phyloP scores from a whole-genome alignment of 257 asterid species.

The Schizonepeta tenuifolia region DNA sequence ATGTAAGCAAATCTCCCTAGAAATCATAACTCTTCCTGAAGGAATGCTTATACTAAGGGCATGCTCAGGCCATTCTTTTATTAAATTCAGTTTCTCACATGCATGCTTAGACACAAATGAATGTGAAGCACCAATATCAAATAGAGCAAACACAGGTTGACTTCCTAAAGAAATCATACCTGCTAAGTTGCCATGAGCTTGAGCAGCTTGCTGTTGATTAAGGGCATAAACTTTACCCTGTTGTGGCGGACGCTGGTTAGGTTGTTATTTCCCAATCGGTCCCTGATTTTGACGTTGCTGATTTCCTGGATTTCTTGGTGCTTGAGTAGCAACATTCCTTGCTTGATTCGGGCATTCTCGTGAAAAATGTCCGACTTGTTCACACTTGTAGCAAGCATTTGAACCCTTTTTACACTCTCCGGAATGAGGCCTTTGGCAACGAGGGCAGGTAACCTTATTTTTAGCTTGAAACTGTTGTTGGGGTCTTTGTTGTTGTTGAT shows the following conservation, averaged over 20 bases:
- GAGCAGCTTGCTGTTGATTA: background rate
- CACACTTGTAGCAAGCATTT: background rate
- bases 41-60: background rate
- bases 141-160: background rate
- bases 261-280: background rate
- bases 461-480: background rate
- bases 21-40: background rate
- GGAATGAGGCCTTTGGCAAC: background rate
- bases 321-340: no score
- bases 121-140: no score
- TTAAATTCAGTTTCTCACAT: background rate
- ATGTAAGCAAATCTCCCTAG: background rate
- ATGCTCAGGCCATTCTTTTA: background rate
- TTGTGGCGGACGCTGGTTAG: background rate
- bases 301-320: background rate
- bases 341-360: background rate
- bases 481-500: background rate
- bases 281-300: background rate
- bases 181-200: background rate
- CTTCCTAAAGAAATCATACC: background rate
- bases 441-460: background rate
- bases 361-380: background rate
- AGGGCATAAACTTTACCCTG: background rate
- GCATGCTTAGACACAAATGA: background rate
- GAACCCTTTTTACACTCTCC: background rate